Percentiles rank a stretch among this genome's conserved stretches.
These are phyloP conservation scores for Cyclotella baltica DNA, from an alignment of 108 stramenopile species.

Conservation along the genomic window DNA sequence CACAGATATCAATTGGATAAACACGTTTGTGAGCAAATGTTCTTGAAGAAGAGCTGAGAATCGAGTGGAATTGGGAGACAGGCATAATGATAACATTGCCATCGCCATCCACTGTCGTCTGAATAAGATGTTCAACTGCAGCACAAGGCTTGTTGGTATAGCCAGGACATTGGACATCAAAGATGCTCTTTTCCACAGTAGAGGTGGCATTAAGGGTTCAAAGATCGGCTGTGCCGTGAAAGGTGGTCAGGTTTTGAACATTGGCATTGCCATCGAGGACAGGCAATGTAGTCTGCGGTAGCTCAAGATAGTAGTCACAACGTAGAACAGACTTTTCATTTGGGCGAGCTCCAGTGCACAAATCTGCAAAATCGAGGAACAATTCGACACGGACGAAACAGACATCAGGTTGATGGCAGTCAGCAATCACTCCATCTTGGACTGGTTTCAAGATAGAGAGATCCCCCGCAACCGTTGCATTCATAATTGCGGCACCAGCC, in stretches of 20 bases:
- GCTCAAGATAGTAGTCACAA: background rate
- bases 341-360: background rate
- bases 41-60: background rate
- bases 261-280: background rate
- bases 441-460: background rate
- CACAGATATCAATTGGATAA: background rate
- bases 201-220: background rate
- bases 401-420: background rate
- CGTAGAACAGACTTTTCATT: background rate
- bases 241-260: background rate
- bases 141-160: constrained; percentile 15
- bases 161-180: background rate
- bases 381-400: background rate
- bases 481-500: background rate
- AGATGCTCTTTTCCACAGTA: background rate
- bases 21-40: background rate
- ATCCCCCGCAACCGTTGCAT: background rate
- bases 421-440: background rate
- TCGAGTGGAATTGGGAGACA: background rate
- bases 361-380: background rate
- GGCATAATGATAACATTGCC: background rate
- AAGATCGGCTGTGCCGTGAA: constrained; percentile 5
- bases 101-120: background rate
- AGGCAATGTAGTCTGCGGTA: too few relatives aligned
- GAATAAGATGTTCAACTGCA: background rate